Conservation (phyloP, 2,329 filamentous ascomycete species). For the Fusarium longipes region DNA sequence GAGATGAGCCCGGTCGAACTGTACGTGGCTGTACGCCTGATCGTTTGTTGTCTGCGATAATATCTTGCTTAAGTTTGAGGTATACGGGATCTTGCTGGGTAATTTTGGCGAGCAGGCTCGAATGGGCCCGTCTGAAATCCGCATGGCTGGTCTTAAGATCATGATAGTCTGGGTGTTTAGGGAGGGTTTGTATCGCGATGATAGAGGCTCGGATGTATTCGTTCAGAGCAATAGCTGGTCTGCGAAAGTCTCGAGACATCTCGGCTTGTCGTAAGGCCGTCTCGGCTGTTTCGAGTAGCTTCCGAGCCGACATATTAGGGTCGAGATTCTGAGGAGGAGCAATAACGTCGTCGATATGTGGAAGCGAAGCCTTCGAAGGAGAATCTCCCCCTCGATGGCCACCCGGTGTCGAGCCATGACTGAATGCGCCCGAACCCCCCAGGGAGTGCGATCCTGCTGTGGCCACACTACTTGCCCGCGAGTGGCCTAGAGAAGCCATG, state of each 20-base stretch:
- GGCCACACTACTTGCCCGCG: conserved; percentile 43
- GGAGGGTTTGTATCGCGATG: conserved; percentile 80
- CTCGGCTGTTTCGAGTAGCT: conserved; percentile 65
- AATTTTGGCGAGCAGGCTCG: conserved; percentile 62
- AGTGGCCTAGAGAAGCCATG: conserved; percentile 46
- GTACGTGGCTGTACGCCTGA: conserved; percentile 66
- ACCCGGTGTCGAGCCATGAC: conserved; percentile 46
- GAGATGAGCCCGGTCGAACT: conserved; percentile 27
- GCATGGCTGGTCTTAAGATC: conserved; percentile 67
- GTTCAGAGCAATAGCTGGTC: conserved; percentile 79
- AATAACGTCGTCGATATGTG: conserved; percentile 66
- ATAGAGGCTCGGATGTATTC: conserved; percentile 87
- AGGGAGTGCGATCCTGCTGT: conserved; percentile 47
- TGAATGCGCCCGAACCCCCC: conserved; percentile 49
- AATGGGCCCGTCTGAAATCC: conserved; percentile 61
- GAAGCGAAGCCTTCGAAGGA: conserved; percentile 53
- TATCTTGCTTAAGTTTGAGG: conserved; percentile 67
- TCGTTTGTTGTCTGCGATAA: conserved; percentile 71
- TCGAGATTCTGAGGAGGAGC: conserved; percentile 60
- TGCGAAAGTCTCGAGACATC: conserved; percentile 70
- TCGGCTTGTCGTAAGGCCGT: conserved; percentile 68
- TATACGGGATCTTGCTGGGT: conserved; percentile 61
- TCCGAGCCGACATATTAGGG: conserved; percentile 62
- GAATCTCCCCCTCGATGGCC: conserved; percentile 45
- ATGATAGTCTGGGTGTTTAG: conserved; percentile 79